Conservation (phyloP, 306 rosid species). For the Prunus mume region DNA sequence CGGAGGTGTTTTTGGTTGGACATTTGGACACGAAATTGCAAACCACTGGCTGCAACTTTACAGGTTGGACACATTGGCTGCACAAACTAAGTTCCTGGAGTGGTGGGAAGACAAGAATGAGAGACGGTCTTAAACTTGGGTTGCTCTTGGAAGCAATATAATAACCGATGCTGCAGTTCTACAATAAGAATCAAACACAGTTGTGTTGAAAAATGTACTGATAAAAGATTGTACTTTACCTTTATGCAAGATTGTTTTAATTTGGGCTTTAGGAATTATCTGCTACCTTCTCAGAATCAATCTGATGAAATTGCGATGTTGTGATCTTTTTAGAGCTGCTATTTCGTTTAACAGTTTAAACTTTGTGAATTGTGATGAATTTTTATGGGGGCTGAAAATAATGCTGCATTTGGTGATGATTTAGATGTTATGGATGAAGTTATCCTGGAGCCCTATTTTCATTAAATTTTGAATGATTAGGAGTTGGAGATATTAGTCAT, state of each 20-base stretch:
- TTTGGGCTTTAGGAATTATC: not conserved
- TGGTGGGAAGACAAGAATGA: slow-evolving; percentile 72
- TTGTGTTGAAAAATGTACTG: slow-evolving; percentile 26
- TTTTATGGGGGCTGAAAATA: not conserved
- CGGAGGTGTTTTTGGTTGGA: slow-evolving; percentile 69
- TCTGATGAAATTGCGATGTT: not conserved
- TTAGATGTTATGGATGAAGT: not conserved
- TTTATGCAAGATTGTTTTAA: slow-evolving; percentile 7
- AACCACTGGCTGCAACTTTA: slow-evolving; percentile 78
- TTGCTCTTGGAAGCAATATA: slow-evolving; percentile 6
- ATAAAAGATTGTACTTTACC: slow-evolving; percentile 20
- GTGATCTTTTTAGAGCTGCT: not conserved
- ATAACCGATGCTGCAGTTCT: slow-evolving; percentile 22
- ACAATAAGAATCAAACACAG: slow-evolving; percentile 31
- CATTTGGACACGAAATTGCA: slow-evolving; percentile 72
- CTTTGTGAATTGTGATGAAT: not conserved
- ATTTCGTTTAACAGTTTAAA: not conserved
- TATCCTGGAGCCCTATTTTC: not conserved
- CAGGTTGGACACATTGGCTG: slow-evolving; percentile 70
- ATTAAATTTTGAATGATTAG: too few relatives aligned
- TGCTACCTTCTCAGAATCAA: not conserved
- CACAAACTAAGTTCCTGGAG: slow-evolving; percentile 74
- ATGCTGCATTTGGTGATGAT: not conserved
- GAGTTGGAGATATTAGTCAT: too few relatives aligned
- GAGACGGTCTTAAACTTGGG: slow-evolving; percentile 33